A percentile compares a stretch with the other conserved stretches of the same genome.
phyloP scores from a whole-genome alignment of 2,329 filamentous ascomycete species.

The Sordariomycetes sp. region DNA sequence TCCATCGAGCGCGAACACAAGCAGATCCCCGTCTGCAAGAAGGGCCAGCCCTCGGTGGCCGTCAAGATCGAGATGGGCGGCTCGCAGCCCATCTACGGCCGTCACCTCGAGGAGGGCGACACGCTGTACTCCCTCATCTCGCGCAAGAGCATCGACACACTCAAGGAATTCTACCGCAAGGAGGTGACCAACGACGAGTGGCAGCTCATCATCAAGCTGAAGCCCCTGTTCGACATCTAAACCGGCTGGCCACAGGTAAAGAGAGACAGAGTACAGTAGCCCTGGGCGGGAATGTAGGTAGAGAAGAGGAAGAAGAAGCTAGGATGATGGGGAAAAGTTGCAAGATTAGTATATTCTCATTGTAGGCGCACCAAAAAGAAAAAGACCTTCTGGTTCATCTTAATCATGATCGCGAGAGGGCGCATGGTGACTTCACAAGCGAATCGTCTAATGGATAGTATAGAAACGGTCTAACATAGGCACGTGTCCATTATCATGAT shows the following conservation, averaged over 20 bases:
- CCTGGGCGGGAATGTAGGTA: no score
- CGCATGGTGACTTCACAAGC: no score
- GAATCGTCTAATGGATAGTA: no score
- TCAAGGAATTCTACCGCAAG: slow-evolving; percentile 90
- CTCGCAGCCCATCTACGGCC: slow-evolving; percentile 88
- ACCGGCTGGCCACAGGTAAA: no score
- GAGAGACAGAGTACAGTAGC: no score
- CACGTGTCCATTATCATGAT: slow-evolving; percentile 2
- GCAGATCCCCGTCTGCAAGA: slow-evolving; percentile 83
- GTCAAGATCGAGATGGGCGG: slow-evolving; percentile 93
- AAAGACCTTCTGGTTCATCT: no score
- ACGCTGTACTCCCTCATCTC: slow-evolving; percentile 81
- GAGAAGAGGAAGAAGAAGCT: no score
- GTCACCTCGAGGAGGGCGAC: slow-evolving; percentile 90
- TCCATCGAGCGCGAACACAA: slow-evolving; percentile 98
- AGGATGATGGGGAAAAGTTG: no score
- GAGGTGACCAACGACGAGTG: slow-evolving; percentile 92
- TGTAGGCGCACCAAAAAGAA: no score
- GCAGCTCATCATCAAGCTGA: slow-evolving; percentile 89
- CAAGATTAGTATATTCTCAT: no score
- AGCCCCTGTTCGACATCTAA: slow-evolving; percentile 80
- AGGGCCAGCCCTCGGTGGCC: slow-evolving; percentile 92
- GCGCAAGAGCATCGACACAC: slow-evolving; percentile 78
- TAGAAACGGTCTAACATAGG: slow-evolving; percentile 2
- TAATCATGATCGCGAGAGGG: no score